Evolutionary conservation across 176 grass and related monocot species (phyloP).

Genomic region (Thinopyrum elongatum): DNA sequence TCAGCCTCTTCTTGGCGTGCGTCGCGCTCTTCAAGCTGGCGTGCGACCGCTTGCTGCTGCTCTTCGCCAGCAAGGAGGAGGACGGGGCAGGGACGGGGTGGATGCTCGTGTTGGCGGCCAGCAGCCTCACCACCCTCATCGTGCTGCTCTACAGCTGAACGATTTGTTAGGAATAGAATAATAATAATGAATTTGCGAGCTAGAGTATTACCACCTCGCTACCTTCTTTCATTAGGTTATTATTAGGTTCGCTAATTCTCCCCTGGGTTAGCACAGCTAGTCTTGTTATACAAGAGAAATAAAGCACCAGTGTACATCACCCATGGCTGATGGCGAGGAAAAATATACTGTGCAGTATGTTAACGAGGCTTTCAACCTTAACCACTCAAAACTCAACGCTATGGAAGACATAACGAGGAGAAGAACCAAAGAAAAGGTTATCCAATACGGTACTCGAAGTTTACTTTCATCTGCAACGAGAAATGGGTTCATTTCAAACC

Average conservation of each 20-base stretch:
- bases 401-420: background rate
- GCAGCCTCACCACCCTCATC: constrained; percentile 62
- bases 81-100: constrained; percentile 44
- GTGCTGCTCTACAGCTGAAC: constrained; percentile 48
- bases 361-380: background rate
- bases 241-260: background rate
- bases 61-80: constrained; percentile 26
- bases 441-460: background rate
- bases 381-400: background rate
- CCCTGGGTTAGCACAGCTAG: background rate
- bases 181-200: background rate
- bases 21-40: constrained; percentile 67
- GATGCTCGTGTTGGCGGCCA: constrained; percentile 59
- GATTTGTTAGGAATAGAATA: background rate
- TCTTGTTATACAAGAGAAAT: constrained; percentile 9
- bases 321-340: background rate
- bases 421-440: background rate
- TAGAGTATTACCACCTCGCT: background rate
- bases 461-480: background rate
- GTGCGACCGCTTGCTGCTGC: constrained; percentile 43
- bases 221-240: background rate
- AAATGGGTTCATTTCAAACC: constrained; percentile 9
- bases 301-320: background rate
- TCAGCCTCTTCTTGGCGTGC: constrained; percentile 66
- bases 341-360: background rate